These are phyloP conservation scores for Solanum paucissectum DNA, from an alignment of 257 asterid species.

Conservation along the genomic window DNA sequence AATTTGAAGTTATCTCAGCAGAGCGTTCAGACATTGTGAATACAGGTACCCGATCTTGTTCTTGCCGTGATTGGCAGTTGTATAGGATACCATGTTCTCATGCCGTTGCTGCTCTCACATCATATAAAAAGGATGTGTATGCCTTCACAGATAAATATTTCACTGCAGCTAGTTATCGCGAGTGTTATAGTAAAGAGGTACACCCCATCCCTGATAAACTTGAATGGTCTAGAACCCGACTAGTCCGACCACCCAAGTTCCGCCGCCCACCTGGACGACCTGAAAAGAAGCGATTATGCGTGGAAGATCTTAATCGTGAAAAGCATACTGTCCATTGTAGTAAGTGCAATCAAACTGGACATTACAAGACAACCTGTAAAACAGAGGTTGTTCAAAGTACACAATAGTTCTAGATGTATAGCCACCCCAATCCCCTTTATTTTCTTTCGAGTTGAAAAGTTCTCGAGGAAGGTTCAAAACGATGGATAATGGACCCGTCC, in stretches of 20 bases:
- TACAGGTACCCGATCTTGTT: constrained; percentile 39
- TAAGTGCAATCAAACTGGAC: constrained; percentile 61
- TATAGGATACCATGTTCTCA: constrained; percentile 69
- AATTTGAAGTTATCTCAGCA: constrained; percentile 60
- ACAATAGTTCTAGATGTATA: constrained; percentile 20
- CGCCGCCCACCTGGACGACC: constrained; percentile 74
- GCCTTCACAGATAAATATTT: constrained; percentile 40
- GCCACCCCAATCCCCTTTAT: background rate
- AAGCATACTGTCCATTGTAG: constrained; percentile 68
- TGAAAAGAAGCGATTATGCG: constrained; percentile 55
- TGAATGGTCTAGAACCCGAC: constrained; percentile 37
- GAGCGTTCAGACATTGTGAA: constrained; percentile 57
- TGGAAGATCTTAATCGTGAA: constrained; percentile 55
- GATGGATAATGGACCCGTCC: background rate
- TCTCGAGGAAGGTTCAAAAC: background rate
- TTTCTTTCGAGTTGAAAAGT: background rate
- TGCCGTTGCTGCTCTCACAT: constrained; percentile 54
- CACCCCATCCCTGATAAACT: constrained; percentile 36
- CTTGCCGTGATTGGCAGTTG: constrained; percentile 70
- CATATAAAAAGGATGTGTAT: constrained; percentile 43
- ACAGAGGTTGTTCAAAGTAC: constrained; percentile 24
- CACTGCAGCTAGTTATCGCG: constrained; percentile 32
- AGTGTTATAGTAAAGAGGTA: constrained; percentile 36
- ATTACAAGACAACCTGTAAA: constrained; percentile 71
- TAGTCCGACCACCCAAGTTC: constrained; percentile 60